A percentile compares a stretch with the other conserved stretches of the same genome.
These are phyloP conservation scores for Geotrichum australiense DNA, from an alignment of 1,139 yeast species.

Conservation along the genomic window DNA sequence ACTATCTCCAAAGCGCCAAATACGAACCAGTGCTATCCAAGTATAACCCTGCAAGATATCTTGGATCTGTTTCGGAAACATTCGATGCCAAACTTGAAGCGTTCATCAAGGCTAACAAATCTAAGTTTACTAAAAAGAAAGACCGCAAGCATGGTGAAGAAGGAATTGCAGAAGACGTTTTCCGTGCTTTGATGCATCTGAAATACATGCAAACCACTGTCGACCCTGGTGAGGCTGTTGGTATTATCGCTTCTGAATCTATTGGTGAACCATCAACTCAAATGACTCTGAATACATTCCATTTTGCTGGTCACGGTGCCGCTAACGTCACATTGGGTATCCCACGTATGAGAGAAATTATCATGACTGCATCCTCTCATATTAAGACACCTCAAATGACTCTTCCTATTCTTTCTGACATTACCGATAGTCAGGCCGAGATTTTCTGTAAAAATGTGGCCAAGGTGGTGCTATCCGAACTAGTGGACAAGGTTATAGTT, in stretches of 20 bases:
- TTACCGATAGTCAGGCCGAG: constrained; percentile 80
- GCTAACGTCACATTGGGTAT: constrained; percentile 99
- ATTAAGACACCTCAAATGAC: constrained; percentile 99
- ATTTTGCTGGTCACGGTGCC: constrained; percentile 99
- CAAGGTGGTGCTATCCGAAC: constrained; percentile 77
- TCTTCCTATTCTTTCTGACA: constrained; percentile 72
- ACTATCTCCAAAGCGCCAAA: constrained; percentile 54
- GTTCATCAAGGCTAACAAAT: constrained; percentile 49
- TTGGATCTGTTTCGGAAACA: constrained; percentile 89
- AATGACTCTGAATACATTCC: constrained; percentile 99
- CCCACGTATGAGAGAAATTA: constrained; percentile 99
- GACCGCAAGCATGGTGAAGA: constrained; percentile 36
- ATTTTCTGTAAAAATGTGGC: constrained; percentile 90
- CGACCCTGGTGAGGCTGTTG: constrained; percentile 97
- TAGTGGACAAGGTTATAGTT: constrained; percentile 77
- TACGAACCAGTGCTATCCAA: constrained; percentile 86
- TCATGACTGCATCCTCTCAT: constrained; percentile 95
- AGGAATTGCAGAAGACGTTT: constrained; percentile 71
- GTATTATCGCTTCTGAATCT: constrained; percentile 96
- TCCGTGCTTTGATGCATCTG: constrained; percentile 95
- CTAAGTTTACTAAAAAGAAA: constrained; percentile 46
- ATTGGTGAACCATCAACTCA: constrained; percentile 99
- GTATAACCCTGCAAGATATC: constrained; percentile 78
- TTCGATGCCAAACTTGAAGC: constrained; percentile 75
- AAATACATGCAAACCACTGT: constrained; percentile 95